phyloP scores from a whole-genome alignment of 768 basidiomycete genomes.

The Lyophyllum decastes region DNA sequence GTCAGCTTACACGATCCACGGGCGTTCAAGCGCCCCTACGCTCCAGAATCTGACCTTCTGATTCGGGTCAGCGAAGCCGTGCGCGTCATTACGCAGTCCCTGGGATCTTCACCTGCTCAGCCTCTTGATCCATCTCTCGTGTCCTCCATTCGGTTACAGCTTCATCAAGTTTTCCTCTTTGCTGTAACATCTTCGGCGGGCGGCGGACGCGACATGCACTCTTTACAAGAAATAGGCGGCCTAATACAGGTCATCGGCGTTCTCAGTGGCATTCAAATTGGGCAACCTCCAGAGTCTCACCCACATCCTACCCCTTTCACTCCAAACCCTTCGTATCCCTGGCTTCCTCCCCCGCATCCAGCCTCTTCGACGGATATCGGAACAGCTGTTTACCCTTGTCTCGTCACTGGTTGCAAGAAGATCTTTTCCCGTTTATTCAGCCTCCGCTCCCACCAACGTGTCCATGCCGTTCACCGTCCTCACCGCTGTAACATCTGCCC shows the following conservation, averaged over 20 bases:
- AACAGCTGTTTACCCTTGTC: slow-evolving; percentile 81
- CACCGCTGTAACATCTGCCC: slow-evolving; percentile 66
- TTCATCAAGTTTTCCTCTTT: slow-evolving; percentile 81
- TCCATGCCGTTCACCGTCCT: slow-evolving; percentile 66
- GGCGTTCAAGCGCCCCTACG: slow-evolving; percentile 46
- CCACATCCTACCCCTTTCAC: slow-evolving; percentile 31
- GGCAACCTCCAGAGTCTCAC: slow-evolving; percentile 40
- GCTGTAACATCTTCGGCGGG: slow-evolving; percentile 67
- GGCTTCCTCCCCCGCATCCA: slow-evolving; percentile 30
- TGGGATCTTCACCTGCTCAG: slow-evolving; percentile 41
- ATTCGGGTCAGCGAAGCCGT: slow-evolving; percentile 63
- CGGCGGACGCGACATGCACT: slow-evolving; percentile 53
- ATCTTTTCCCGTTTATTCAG: slow-evolving; percentile 69
- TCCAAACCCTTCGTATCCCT: slow-evolving; percentile 33
- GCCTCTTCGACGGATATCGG: slow-evolving; percentile 50
- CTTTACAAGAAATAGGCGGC: slow-evolving; percentile 76
- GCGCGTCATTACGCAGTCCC: slow-evolving; percentile 51
- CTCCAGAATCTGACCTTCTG: slow-evolving; percentile 49
- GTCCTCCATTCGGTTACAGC: slow-evolving; percentile 67
- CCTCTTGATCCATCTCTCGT: slow-evolving; percentile 59
- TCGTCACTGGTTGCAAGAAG: slow-evolving; percentile 64
- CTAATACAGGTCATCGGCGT: slow-evolving; percentile 83
- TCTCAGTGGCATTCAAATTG: slow-evolving; percentile 75
- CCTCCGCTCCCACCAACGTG: slow-evolving; percentile 70
- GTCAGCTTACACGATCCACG: slow-evolving; percentile 30